A percentile compares a stretch with the other conserved stretches of the same genome.
Evolutionary conservation across 306 rosid species (phyloP).

Genomic region (Cucurbita argyrosperma): DNA sequence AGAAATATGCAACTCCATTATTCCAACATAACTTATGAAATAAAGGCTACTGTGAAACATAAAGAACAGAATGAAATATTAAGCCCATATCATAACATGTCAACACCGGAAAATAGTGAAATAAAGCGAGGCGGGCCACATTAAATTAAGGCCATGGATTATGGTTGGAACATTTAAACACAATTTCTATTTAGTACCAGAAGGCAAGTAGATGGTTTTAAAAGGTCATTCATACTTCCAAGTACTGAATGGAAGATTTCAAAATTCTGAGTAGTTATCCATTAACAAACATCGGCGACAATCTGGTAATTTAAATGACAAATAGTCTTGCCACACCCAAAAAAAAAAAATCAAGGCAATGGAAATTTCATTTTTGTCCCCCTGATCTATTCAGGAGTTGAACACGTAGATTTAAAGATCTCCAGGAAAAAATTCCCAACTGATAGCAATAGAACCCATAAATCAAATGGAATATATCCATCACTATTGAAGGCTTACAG

Average conservation of each 20-base stretch:
- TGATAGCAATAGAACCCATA: neutral
- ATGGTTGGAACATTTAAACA: neutral
- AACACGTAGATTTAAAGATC: neutral
- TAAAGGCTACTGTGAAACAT: neutral
- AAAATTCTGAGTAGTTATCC: neutral
- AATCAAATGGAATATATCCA: neutral
- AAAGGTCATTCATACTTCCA: neutral
- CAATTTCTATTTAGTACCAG: neutral
- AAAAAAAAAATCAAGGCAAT: neutral
- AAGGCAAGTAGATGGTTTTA: neutral
- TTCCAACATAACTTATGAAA: neutral
- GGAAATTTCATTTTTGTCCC: neutral
- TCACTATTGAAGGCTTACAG: neutral
- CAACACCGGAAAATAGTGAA: neutral
- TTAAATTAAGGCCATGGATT: neutral
- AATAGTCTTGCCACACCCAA: neutral
- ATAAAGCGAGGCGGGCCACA: neutral
- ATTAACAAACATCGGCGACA: neutral
- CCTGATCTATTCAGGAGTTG: neutral
- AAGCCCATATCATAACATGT: neutral
- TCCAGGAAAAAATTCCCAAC: neutral
- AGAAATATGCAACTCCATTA: conserved; percentile 4
- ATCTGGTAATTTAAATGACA: neutral
- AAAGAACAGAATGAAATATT: neutral
- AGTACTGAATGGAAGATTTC: neutral